These are phyloP conservation scores for Isatis lusitanica DNA, from an alignment of 441 rosid genomes.

Conservation along the genomic window DNA sequence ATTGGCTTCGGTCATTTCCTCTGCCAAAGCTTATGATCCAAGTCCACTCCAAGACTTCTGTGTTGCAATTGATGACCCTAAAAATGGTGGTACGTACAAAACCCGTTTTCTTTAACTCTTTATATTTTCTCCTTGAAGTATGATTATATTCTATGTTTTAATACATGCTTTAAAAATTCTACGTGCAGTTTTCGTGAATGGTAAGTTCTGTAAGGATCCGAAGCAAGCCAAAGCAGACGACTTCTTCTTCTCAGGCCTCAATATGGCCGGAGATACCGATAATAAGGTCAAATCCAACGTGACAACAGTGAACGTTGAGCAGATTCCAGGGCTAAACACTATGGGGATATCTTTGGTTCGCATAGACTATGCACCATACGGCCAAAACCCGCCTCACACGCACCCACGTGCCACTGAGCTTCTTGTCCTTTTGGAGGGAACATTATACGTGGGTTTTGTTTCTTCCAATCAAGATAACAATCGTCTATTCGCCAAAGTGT, in stretches of 20 bases:
- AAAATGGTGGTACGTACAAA: conserved; percentile 23
- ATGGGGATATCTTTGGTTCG: conserved; percentile 48
- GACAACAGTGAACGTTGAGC: conserved; percentile 37
- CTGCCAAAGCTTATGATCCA: conserved; percentile 36
- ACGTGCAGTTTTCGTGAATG: conserved; percentile 48
- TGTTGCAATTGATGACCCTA: conserved; percentile 29
- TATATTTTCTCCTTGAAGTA: not conserved
- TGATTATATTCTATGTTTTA: not conserved
- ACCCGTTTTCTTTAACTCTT: not conserved
- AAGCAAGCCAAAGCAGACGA: conserved; percentile 32
- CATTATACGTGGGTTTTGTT: conserved; percentile 47
- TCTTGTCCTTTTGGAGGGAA: conserved; percentile 39
- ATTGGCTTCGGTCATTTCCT: conserved; percentile 20
- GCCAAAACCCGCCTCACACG: conserved; percentile 50
- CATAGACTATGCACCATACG: conserved; percentile 42
- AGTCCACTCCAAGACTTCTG: conserved; percentile 47
- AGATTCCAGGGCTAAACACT: conserved; percentile 49
- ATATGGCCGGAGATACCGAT: conserved; percentile 26
- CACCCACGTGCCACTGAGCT: conserved; percentile 48
- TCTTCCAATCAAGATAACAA: conserved; percentile 43
- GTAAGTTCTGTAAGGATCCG: conserved; percentile 48
- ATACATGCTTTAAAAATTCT: not conserved
- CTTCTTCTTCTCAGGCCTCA: conserved; percentile 39
- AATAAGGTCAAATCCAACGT: conserved; percentile 39
- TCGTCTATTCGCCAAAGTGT: conserved; percentile 39